Conservation (phyloP, 2,329 filamentous ascomycete genomes). For the Whalleya microplaca region DNA sequence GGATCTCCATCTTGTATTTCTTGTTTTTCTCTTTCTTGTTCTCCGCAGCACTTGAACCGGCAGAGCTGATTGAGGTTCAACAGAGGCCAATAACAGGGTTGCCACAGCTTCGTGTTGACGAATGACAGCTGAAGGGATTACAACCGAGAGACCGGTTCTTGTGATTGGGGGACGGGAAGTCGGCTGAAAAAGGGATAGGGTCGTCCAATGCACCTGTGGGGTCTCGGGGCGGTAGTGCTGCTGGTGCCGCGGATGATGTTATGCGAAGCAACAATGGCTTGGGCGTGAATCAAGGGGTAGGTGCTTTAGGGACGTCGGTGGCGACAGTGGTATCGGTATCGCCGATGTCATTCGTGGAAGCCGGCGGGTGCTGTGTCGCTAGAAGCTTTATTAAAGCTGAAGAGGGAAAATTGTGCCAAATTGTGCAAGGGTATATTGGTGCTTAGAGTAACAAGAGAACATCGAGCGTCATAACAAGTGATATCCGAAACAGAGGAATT, state of each 20-base stretch:
- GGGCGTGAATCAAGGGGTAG: conserved; percentile 16
- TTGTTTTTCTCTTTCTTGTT: conserved; percentile 5
- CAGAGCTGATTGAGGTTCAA: conserved; percentile 17
- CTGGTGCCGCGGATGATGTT: conserved; percentile 11
- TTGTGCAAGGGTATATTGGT: conserved; percentile 27
- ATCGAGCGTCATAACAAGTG: conserved; percentile 24
- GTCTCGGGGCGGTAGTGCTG: conserved; percentile 17
- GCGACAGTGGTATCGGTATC: conserved; percentile 28
- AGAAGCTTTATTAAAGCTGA: conserved; percentile 14
- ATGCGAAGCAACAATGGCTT: conserved; percentile 11
- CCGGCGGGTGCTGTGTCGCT: conserved; percentile 12
- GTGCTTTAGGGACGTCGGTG: conserved; percentile 27
- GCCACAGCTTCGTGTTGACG: conserved; percentile 21
- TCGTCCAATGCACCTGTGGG: conserved; percentile 20
- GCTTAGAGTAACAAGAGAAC: conserved; percentile 21
- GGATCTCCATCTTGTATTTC: conserved; percentile 34
- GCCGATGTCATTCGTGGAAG: conserved; percentile 25
- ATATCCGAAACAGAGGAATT: conserved; percentile 19
- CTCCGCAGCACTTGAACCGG: conserved; percentile 5
- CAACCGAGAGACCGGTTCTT: conserved; percentile 5
- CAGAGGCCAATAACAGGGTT: conserved; percentile 25
- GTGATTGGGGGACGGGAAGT: conserved; percentile 9
- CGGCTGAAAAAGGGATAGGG: conserved; percentile 18
- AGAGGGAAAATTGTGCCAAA: conserved; percentile 14
- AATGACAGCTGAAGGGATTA: conserved; percentile 18